phyloP scores from a whole-genome alignment of 2,329 filamentous ascomycete genomes.

The Ceratocystis lukuohia region DNA sequence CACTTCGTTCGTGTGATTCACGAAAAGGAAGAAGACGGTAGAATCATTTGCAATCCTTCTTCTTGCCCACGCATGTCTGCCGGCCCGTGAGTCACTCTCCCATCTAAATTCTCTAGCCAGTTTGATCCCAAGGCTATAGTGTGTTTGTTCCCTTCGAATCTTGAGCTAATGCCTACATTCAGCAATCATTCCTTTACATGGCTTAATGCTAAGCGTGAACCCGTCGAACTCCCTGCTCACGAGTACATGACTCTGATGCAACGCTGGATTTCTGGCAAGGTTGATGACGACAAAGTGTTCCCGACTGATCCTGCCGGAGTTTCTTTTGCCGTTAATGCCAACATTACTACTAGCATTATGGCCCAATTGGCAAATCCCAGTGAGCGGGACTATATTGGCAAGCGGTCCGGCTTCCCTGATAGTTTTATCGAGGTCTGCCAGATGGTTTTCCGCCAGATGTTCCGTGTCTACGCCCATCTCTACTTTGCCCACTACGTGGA shows the following conservation, averaged over 20 bases:
- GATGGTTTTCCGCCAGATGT: slow-evolving; percentile 94
- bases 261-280: slow-evolving; percentile 93
- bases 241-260: slow-evolving; percentile 95
- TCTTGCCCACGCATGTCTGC: slow-evolving; percentile 89
- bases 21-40: slow-evolving; percentile 66
- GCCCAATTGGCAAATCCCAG: slow-evolving; percentile 48
- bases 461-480: slow-evolving; percentile 92
- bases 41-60: slow-evolving; percentile 68
- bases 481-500: slow-evolving; percentile 92
- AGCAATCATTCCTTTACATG: slow-evolving; percentile 93
- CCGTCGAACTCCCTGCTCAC: slow-evolving; percentile 80
- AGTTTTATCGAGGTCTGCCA: slow-evolving; percentile 85
- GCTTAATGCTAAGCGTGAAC: slow-evolving; percentile 76
- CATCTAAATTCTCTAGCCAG: neutral
- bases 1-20: slow-evolving; percentile 82
- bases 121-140: too few species aligned
- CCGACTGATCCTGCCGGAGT: slow-evolving; percentile 67
- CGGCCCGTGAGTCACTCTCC: slow-evolving; percentile 56
- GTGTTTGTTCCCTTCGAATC: neutral
- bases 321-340: slow-evolving; percentile 50
- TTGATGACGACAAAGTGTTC: slow-evolving; percentile 79
- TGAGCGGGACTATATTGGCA: slow-evolving; percentile 70
- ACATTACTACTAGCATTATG: slow-evolving; percentile 44
- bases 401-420: slow-evolving; percentile 80
- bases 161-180: neutral